These are phyloP conservation scores for Protostelium mycophagum DNA, from an alignment of 78 protist genomes.

Conservation along the genomic window DNA sequence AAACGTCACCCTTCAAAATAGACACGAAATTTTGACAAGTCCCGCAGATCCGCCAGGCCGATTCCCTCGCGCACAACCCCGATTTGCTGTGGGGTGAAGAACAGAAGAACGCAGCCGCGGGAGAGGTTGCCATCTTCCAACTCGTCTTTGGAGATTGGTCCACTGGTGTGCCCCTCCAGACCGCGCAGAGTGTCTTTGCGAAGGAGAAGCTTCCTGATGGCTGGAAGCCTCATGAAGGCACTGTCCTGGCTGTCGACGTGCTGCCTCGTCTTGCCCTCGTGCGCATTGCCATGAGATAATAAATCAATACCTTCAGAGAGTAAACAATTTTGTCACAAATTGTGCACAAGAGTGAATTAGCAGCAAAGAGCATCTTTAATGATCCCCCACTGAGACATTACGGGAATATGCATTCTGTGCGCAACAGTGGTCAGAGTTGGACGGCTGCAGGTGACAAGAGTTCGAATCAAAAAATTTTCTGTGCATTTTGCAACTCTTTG, in stretches of 20 bases:
- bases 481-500: too few relatives aligned
- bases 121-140: not conserved
- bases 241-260: not conserved
- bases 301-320: too few relatives aligned
- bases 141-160: not conserved
- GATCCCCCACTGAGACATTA: too few relatives aligned
- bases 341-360: too few relatives aligned
- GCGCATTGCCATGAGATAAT: too few relatives aligned
- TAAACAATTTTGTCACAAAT: too few relatives aligned
- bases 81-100: not conserved
- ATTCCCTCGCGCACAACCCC: not conserved
- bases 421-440: too few relatives aligned
- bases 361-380: too few relatives aligned
- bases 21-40: not conserved
- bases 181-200: not conserved
- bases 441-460: too few relatives aligned
- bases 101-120: not conserved
- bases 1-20: too few relatives aligned
- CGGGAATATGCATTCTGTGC: too few relatives aligned
- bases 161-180: not conserved
- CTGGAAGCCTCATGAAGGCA: not conserved
- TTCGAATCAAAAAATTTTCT: too few relatives aligned
- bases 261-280: not conserved
- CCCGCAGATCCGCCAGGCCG: not conserved
- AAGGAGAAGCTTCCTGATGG: not conserved